Evolutionary conservation across 495 filamentous ascomycete species (phyloP).

Genomic region (Aspergillus ostianus): DNA sequence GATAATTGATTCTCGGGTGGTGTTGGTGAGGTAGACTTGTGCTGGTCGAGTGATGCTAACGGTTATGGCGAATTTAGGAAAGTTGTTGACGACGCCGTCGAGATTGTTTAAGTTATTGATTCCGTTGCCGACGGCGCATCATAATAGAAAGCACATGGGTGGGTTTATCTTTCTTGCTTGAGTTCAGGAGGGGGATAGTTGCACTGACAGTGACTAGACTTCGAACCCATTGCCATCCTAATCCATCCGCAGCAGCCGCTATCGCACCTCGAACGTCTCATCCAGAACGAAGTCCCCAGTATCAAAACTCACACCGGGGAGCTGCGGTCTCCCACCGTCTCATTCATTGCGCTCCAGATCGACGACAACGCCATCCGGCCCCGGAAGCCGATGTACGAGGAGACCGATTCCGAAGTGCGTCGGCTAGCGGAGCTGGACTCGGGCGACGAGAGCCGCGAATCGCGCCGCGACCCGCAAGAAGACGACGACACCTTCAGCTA

Average conservation of each 20-base stretch:
- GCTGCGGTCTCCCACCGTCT: slow-evolving; percentile 67
- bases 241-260: slow-evolving; percentile 91
- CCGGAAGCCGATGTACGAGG: slow-evolving; percentile 50
- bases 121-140: slow-evolving; percentile 64
- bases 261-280: slow-evolving; percentile 86
- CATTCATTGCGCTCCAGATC: slow-evolving; percentile 77
- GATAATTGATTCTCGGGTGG: not conserved
- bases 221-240: slow-evolving; percentile 83
- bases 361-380: slow-evolving; percentile 56
- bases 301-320: slow-evolving; percentile 57
- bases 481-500: slow-evolving; percentile 38
- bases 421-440: slow-evolving; percentile 50
- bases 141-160: slow-evolving; percentile 51
- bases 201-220: slow-evolving; percentile 53
- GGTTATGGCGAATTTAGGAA: slow-evolving; percentile 53
- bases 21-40: too few relatives aligned
- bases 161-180: slow-evolving; percentile 33
- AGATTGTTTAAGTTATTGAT: slow-evolving; percentile 86
- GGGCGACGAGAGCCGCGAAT: slow-evolving; percentile 15
- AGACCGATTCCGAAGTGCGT: slow-evolving; percentile 42
- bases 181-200: not conserved
- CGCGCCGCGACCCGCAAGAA: slow-evolving; percentile 31
- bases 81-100: slow-evolving; percentile 86
- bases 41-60: not conserved
- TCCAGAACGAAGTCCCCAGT: slow-evolving; percentile 82